Evolutionary conservation across 176 grass and related monocot species (phyloP).

Genomic region (Lolium rigidum): DNA sequence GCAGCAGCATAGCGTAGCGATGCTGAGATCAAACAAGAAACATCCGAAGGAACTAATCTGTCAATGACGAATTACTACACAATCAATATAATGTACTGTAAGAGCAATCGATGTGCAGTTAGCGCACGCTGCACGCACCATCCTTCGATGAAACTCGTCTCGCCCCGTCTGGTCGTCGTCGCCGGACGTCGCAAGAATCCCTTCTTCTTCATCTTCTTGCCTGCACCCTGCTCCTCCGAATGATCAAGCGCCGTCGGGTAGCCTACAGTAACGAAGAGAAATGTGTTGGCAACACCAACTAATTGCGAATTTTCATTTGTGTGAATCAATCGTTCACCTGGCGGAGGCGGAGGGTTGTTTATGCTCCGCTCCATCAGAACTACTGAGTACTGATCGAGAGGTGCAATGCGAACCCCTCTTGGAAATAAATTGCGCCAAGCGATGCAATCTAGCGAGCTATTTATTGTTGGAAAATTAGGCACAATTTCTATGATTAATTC

Average conservation of each 20-base stretch:
- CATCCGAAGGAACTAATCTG: background rate
- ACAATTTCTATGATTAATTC: no score
- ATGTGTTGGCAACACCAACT: background rate
- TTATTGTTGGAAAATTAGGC: no score
- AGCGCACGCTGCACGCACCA: background rate
- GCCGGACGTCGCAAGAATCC: background rate
- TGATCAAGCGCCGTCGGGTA: background rate
- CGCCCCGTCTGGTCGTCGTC: background rate
- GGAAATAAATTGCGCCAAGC: background rate
- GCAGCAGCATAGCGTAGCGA: background rate
- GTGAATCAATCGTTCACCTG: constrained; percentile 21
- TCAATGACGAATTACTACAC: background rate
- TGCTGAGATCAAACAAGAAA: constrained; percentile 2
- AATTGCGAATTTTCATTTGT: background rate
- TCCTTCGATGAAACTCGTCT: constrained; percentile 14
- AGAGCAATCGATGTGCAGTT: background rate
- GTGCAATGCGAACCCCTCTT: background rate
- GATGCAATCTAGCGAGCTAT: no score
- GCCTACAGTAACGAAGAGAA: background rate
- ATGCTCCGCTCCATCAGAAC: constrained; percentile 29
- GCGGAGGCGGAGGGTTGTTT: constrained; percentile 34
- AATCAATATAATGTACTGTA: background rate
- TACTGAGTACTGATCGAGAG: background rate
- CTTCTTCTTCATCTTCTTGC: background rate
- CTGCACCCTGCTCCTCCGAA: background rate